Base-by-base conservation (phyloP, 139 green algal species). In the Chlamydomonas sp. region DNA sequence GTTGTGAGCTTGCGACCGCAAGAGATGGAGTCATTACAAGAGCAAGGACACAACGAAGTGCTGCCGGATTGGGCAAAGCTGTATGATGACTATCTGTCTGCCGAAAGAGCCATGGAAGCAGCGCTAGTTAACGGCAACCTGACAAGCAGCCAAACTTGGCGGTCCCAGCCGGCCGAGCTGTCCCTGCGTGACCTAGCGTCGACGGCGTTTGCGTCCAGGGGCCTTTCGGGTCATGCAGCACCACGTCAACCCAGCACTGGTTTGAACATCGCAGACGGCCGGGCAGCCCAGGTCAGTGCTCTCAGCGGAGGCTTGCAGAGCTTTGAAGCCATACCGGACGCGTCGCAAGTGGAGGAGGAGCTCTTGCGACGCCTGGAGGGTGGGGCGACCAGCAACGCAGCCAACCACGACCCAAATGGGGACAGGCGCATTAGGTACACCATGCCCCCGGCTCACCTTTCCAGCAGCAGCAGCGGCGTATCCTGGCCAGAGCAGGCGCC, bases 281-380 rank as follows among this genome's bases (percentile, higher is more conserved):
- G 10, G 10, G 66, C 66, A 18, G 66, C 66, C 66, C 66, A 10
- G 12, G 66, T 18, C 31, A 49, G 31, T 49, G 31, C 31, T 49
- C 31, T 49, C 31, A 49, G 31, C 68, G 20, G 69, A 69, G 1
- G 69, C 6, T 16, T 68, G 31, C 9, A 59, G 64, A 3, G 61
- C 10, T 63, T 8, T 72, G 62, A 59, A 16, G 31, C 73, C 31
- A 49, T 49, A 49, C 31, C 71, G 16, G 73, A 80, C 4, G 83
- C 83, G 3, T 62, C 59, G 2, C 73, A 72, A 2, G 83, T 87
- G 14, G 83, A 87, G 73, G 83, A 75, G 73, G 83, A 87, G 62
- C 73, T 87, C 1, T 57, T 87, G 62, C 62, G 83, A 1, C 83
- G 83, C 62, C 63, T 86, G 10, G 73, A 16, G 1, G 69, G 15